A percentile compares a stretch with the other conserved stretches of the same genome.
Evolutionary conservation across 2,329 filamentous ascomycete genomes (phyloP).

Genomic region (Cytospora schulzeri): DNA sequence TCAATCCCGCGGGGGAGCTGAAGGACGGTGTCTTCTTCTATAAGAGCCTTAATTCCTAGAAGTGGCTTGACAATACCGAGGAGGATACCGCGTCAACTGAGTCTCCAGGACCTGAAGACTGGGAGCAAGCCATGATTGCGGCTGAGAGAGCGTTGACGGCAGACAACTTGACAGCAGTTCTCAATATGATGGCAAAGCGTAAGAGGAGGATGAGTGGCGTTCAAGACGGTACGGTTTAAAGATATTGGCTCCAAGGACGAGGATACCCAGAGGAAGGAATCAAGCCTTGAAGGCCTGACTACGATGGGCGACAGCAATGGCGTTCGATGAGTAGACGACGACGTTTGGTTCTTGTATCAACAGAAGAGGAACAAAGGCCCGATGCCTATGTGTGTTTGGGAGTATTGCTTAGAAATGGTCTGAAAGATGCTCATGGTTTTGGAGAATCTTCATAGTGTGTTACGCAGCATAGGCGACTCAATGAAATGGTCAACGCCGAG

Average conservation of each 20-base stretch:
- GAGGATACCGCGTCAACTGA: too few species aligned
- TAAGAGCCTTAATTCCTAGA: slow-evolving; percentile 48
- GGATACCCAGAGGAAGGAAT: not conserved
- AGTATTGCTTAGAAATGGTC: not conserved
- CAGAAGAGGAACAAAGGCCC: not conserved
- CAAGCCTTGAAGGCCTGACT: not conserved
- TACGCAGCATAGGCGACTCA: not conserved
- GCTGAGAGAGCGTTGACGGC: not conserved
- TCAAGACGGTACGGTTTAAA: not conserved
- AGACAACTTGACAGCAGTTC: not conserved
- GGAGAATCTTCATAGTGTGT: not conserved
- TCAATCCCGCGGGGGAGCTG: slow-evolving; percentile 51
- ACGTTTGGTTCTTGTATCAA: not conserved
- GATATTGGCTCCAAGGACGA: not conserved
- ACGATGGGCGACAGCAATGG: not conserved
- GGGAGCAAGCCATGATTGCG: not conserved
- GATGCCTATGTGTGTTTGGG: not conserved
- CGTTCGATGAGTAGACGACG: not conserved
- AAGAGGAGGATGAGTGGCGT: not conserved
- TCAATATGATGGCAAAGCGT: not conserved
- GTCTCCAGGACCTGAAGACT: not conserved
- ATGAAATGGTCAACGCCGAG: not conserved
- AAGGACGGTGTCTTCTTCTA: slow-evolving; percentile 60
- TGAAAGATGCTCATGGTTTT: not conserved
- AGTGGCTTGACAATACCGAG: too few species aligned